These are phyloP conservation scores for Lasiodiplodia sp. DNA, from an alignment of 2,329 filamentous ascomycete species.

Conservation along the genomic window DNA sequence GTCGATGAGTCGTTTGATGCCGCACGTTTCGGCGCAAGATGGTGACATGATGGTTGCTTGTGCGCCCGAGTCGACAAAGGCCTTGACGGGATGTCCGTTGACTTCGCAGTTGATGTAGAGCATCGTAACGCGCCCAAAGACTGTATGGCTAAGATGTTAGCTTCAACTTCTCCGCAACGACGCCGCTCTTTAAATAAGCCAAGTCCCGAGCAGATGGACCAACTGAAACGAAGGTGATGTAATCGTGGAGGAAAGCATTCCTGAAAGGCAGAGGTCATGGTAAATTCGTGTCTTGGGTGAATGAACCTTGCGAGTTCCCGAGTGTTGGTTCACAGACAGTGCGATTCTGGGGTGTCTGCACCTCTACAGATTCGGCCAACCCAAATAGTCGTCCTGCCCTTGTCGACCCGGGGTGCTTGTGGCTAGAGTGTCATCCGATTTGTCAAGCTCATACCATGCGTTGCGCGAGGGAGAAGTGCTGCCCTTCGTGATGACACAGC, in stretches of 20 bases:
- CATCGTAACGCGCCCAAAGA: slow-evolving; percentile 94
- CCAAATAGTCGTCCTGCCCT: slow-evolving; percentile 6
- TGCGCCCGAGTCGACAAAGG: slow-evolving; percentile 94
- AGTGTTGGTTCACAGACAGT: slow-evolving; percentile 19
- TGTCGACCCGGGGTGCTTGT: slow-evolving; percentile 14
- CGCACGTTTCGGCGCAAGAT: slow-evolving; percentile 85
- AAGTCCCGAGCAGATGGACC: slow-evolving; percentile 24
- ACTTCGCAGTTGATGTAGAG: slow-evolving; percentile 96
- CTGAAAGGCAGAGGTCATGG: slow-evolving; percentile 11
- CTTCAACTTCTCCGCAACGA: slow-evolving; percentile 30
- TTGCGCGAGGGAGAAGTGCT: slow-evolving; percentile 27
- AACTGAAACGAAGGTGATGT: slow-evolving; percentile 28
- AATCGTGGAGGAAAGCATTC: slow-evolving; percentile 22
- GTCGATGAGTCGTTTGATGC: slow-evolving; percentile 96
- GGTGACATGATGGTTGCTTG: slow-evolving; percentile 99
- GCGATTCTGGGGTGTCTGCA: slow-evolving; percentile 20
- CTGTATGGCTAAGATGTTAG: slow-evolving; percentile 54
- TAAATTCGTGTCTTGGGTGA: slow-evolving; percentile 22
- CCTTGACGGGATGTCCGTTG: slow-evolving; percentile 90
- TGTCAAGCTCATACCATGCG: slow-evolving; percentile 25
- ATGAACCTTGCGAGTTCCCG: slow-evolving; percentile 19
- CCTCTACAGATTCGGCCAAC: slow-evolving; percentile 28
- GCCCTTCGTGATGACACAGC: slow-evolving; percentile 26
- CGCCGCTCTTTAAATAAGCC: slow-evolving; percentile 1
- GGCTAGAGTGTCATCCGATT: slow-evolving; percentile 14